Percentiles rank a stretch among this genome's conserved stretches.
Conservation (phyloP, 2,329 filamentous ascomycete genomes). For the Pseudocercospora pini-densiflorae region DNA sequence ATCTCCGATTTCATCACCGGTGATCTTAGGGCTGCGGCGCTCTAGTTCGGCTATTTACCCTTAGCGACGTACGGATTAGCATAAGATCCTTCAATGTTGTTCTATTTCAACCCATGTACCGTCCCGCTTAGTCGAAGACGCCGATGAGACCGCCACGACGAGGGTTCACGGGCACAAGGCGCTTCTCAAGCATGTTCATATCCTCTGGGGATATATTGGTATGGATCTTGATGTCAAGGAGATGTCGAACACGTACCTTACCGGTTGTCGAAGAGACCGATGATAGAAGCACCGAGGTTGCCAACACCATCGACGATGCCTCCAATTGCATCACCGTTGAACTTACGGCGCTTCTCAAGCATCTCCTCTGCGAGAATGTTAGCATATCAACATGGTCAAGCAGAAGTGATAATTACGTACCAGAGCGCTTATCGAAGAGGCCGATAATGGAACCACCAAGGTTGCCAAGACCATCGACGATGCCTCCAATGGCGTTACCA, state of each 20-base stretch:
- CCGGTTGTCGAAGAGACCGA: background rate
- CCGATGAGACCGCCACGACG: no score
- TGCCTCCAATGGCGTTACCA: no score
- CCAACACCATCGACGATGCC: background rate
- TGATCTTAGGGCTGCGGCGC: background rate
- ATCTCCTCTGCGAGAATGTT: background rate
- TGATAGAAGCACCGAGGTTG: background rate
- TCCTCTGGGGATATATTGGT: background rate
- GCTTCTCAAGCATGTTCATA: no score
- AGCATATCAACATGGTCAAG: background rate
- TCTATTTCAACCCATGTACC: no score
- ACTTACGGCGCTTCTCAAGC: no score
- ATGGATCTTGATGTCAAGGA: background rate
- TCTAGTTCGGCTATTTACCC: background rate
- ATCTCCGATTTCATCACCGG: background rate
- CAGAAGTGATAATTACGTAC: no score
- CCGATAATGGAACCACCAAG: no score
- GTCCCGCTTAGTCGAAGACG: no score
- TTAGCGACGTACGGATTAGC: background rate
- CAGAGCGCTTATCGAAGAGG: no score
- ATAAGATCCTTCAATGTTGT: background rate
- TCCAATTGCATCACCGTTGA: background rate
- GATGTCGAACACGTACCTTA: background rate
- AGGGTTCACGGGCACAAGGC: background rate
- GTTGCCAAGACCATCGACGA: no score